A percentile compares a stretch with the other conserved stretches of the same genome.
These are phyloP conservation scores for Suillus lakei DNA, from an alignment of 768 basidiomycete species.

Conservation along the genomic window DNA sequence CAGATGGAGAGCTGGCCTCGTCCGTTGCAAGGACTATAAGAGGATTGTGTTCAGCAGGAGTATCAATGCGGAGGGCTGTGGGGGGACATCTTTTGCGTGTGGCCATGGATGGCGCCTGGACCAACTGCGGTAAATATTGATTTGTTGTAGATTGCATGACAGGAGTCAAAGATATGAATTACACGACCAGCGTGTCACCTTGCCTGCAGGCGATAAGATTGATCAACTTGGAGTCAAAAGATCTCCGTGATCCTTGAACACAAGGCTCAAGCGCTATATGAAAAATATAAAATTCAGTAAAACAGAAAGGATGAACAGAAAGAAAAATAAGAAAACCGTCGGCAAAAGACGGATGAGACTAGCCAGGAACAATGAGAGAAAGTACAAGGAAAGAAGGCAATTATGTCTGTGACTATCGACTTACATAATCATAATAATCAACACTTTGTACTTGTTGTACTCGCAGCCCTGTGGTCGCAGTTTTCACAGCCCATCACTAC, in stretches of 20 bases:
- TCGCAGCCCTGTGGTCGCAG: not conserved
- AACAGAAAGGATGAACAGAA: slow-evolving; percentile 20
- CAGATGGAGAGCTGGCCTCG: slow-evolving; percentile 51
- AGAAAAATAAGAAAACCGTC: slow-evolving; percentile 21
- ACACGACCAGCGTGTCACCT: slow-evolving; percentile 41
- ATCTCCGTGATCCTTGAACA: slow-evolving; percentile 9
- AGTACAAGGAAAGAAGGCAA: not conserved
- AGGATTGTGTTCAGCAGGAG: slow-evolving; percentile 47
- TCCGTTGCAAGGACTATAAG: slow-evolving; percentile 54
- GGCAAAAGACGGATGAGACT: not conserved
- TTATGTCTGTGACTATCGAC: not conserved
- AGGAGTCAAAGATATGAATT: slow-evolving; percentile 33
- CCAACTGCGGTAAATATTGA: slow-evolving; percentile 33
- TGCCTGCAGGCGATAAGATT: slow-evolving; percentile 16
- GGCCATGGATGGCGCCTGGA: slow-evolving; percentile 36
- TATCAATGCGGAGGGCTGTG: slow-evolving; percentile 62
- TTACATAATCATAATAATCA: slow-evolving; percentile 13
- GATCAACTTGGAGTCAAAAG: slow-evolving; percentile 14
- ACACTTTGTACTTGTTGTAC: slow-evolving; percentile 13
- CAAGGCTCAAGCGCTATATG: slow-evolving; percentile 20
- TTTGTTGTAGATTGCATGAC: slow-evolving; percentile 30
- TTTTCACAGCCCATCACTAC: not conserved
- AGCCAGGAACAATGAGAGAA: not conserved
- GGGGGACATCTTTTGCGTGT: slow-evolving; percentile 56
- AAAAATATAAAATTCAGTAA: slow-evolving; percentile 20